A percentile compares a stretch with the other conserved stretches of the same genome.
Conservation (phyloP, 768 basidiomycete species). For the Tulasnella sp. region DNA sequence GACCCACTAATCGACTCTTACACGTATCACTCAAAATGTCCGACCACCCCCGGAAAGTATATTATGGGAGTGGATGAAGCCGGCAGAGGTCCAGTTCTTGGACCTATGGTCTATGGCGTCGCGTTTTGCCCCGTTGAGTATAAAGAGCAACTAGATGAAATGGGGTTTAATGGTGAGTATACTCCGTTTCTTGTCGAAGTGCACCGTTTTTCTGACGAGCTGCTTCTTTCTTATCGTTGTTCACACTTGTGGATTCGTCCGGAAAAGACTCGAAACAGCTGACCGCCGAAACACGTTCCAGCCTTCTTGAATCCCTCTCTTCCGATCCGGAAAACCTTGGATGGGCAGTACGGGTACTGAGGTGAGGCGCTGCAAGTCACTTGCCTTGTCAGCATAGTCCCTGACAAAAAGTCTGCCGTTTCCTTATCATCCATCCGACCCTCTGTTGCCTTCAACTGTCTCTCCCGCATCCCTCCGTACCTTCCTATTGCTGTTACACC, state of each 20-base stretch:
- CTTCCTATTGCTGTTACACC: neutral
- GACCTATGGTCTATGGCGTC: conserved; percentile 92
- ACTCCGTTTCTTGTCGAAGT: neutral
- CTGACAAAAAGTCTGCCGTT: neutral
- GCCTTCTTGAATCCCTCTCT: conserved; percentile 61
- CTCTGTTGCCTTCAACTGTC: neutral
- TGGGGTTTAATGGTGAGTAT: conserved; percentile 84
- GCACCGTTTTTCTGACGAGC: neutral
- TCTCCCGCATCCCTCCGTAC: neutral
- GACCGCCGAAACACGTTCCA: conserved; percentile 62
- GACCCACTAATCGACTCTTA: conserved; percentile 63
- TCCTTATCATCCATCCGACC: neutral
- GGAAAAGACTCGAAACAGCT: conserved; percentile 85
- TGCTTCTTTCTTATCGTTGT: conserved; percentile 4
- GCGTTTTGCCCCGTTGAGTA: conserved; percentile 87
- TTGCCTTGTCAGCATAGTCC: neutral
- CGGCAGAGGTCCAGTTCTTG: conserved; percentile 90
- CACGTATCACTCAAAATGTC: conserved; percentile 69
- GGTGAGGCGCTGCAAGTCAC: conserved; percentile 42
- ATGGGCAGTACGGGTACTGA: conserved; percentile 78
- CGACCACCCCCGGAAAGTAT: conserved; percentile 71
- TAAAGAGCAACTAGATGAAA: conserved; percentile 61
- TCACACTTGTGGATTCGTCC: neutral
- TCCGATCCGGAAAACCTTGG: conserved; percentile 67
- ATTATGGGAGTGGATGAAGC: conserved; percentile 99